Base-by-base conservation (phyloP, 331 rosid genomes). In the Erythrophleum ivorense region DNA sequence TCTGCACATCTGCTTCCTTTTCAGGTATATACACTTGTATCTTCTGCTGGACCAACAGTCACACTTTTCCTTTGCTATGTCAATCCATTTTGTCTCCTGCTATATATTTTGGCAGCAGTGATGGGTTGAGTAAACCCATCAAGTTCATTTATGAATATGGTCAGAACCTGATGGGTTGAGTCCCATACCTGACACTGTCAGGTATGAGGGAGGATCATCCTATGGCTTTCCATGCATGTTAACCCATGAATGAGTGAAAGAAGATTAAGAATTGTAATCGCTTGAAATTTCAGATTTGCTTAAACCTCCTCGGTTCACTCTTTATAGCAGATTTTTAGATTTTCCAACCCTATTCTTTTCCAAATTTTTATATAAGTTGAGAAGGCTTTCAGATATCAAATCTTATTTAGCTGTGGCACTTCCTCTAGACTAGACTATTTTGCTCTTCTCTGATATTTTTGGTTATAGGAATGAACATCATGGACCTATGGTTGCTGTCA, bases 401-500 rank as follows among this genome's bases (percentile, higher is more conserved):
- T 19, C 14, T 64, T 19, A 19, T 16, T 57, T 53, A 64, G 21
- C 67, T 40, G 48, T 41, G 48, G 40, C 64, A 21, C 50, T 24
- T 69, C 36, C 43, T 75, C 19, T 58, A 74, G 68, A 66, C 75
- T 79, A 72, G 75, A 29, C 53, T 75, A 52, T 43, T 81, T 75
- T 71, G 9, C 60, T 43, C n/a, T 64, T 66, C 80, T 84, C 62
- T 66, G 41, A 57, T 82, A 57, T 76, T 79, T 60, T 41, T 77
- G 69, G 74, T 75, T 80, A 68, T 79, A 92, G 98, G 87, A 89
- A 84, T 76, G 93, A 89, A 58, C 90, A 91, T 82, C 88, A 83
- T 33, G 90, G 94, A 80, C 98, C 98, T 81, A 88, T 89, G 84
- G 84, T 96, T 80, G 99, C 98, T 81, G 91, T 96, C 78, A 91